These are phyloP conservation scores for Puccinellia tenuiflora DNA, from an alignment of 176 grass and related monocot genomes.

Conservation along the genomic window DNA sequence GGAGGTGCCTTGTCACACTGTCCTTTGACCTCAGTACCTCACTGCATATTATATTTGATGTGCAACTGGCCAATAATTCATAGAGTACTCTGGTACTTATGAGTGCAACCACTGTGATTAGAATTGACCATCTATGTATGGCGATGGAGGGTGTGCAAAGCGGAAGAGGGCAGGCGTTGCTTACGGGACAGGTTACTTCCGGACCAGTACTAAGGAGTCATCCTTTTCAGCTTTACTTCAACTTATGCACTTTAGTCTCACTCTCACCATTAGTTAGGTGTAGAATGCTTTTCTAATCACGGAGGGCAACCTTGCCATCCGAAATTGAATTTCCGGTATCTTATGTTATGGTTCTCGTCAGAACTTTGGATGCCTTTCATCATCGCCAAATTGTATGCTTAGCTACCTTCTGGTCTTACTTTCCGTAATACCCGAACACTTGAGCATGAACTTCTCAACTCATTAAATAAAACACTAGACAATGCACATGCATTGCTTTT, in stretches of 20 bases:
- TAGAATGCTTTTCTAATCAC: neutral
- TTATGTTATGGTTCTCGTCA: constrained; percentile 13
- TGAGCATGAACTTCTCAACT: neutral
- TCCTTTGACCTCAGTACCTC: constrained; percentile 4
- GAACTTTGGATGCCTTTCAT: neutral
- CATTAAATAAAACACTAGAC: neutral
- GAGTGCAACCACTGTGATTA: neutral
- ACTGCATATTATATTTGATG: neutral
- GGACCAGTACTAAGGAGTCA: constrained; percentile 15
- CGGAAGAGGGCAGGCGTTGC: neutral
- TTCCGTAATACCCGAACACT: neutral
- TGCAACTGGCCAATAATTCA: neutral
- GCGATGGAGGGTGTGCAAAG: neutral
- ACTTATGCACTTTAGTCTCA: neutral
- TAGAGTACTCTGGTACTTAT: constrained; percentile 1
- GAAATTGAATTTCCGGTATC: neutral
- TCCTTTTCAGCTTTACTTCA: constrained; percentile 41
- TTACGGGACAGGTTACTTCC: constrained; percentile 26
- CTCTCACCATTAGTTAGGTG: neutral
- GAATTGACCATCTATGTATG: neutral
- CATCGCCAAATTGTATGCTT: neutral
- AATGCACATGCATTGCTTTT: neutral
- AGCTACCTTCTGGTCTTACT: neutral
- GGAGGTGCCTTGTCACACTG: neutral
- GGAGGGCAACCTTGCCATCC: neutral